Percentiles rank a stretch among this genome's conserved stretches.
Conservation (phyloP, 2,329 filamentous ascomycete species). For the Fonsecaea erecta region DNA sequence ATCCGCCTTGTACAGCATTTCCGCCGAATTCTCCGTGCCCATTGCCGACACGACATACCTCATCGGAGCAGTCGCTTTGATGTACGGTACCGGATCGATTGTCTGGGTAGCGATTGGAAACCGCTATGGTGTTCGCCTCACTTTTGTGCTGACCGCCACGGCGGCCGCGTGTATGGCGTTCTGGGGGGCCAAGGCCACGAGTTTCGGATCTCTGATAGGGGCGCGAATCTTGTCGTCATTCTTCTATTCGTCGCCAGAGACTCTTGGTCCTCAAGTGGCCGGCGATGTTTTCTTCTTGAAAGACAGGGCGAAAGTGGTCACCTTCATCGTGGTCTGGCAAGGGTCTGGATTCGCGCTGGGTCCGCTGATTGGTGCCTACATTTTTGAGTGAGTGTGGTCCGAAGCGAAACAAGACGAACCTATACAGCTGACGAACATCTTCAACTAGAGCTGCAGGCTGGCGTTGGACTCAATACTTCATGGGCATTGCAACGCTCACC, state of each 20-base stretch:
- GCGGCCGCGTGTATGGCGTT: neutral
- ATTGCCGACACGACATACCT: constrained; percentile 1
- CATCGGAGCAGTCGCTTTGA: neutral
- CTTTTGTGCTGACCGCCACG: neutral
- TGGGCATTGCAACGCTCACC: neutral
- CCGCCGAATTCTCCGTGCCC: neutral
- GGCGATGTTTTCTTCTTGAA: constrained; percentile 15
- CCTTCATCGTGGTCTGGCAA: constrained; percentile 1
- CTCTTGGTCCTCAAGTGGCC: constrained; percentile 11
- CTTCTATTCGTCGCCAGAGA: constrained; percentile 6
- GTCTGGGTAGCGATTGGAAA: constrained; percentile 4
- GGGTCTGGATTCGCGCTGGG: constrained; percentile 6
- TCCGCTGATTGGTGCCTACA: constrained; percentile 14
- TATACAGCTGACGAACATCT: neutral
- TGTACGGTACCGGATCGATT: neutral
- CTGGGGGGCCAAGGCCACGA: constrained; percentile 15
- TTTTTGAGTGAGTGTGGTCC: constrained; percentile 9
- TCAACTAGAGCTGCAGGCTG: neutral
- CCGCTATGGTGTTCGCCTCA: constrained; percentile 3
- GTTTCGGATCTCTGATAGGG: neutral
- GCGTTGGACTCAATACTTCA: constrained; percentile 17
- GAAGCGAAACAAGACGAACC: neutral
- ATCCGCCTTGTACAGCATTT: neutral
- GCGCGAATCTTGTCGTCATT: constrained; percentile 3
- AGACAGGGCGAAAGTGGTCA: constrained; percentile 11